These are phyloP conservation scores for Fusarium scirpi DNA, from an alignment of 2,329 filamentous ascomycete species.

Conservation along the genomic window DNA sequence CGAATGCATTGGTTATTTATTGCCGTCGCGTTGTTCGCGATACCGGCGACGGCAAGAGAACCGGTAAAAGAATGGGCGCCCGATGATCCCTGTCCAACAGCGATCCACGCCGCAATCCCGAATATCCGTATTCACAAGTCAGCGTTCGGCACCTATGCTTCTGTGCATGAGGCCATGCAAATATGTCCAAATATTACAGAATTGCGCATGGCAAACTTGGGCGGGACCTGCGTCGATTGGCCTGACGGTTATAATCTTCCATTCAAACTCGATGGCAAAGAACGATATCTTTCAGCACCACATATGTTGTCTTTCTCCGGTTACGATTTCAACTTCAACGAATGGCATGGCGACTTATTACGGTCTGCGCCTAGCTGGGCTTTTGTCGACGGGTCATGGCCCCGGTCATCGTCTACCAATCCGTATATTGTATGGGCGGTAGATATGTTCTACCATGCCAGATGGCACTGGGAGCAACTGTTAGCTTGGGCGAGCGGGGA, in stretches of 20 bases:
- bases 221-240: not conserved
- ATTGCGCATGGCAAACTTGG: not conserved
- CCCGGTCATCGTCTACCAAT: conserved; percentile 7
- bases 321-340: conserved; percentile 7
- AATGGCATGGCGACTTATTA: not conserved
- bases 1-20: rapidly evolving
- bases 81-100: not conserved
- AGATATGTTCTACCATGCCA: conserved; percentile 3
- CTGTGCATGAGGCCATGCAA: conserved; percentile 15
- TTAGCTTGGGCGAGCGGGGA: too few relatives aligned
- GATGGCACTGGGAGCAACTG: not conserved
- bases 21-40: rapidly evolving
- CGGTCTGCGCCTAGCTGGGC: not conserved
- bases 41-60: not conserved
- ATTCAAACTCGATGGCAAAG: conserved; percentile 20
- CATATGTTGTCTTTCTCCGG: not conserved
- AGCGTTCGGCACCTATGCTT: not conserved
- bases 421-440: not conserved
- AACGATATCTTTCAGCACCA: conserved; percentile 15
- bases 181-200: conserved; percentile 13
- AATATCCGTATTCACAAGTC: too few relatives aligned
- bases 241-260: not conserved
- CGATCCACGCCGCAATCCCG: not conserved
- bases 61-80: not conserved
- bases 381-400: conserved; percentile 7